phyloP scores from a whole-genome alignment of 2,329 filamentous ascomycete species.

The Zalaria obscura region DNA sequence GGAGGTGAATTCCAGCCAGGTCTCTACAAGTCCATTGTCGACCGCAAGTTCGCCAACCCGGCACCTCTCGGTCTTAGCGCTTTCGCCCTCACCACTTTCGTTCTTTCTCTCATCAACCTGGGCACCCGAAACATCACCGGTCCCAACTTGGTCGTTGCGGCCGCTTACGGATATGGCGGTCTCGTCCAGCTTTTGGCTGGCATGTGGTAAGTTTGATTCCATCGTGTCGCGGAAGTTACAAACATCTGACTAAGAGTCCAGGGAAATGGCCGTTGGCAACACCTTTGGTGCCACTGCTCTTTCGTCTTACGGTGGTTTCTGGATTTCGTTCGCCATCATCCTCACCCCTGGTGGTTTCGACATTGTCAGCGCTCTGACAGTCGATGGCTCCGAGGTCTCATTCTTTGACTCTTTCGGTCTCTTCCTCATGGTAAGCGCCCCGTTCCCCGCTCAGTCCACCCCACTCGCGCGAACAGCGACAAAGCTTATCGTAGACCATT shows the following conservation, averaged over 20 bases:
- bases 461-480: conserved; percentile 3
- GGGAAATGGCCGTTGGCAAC: conserved; percentile 45
- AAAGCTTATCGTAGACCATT: background rate
- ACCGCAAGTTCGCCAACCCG: conserved; percentile 42
- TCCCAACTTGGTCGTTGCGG: conserved; percentile 33
- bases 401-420: conserved; percentile 42
- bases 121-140: conserved; percentile 25
- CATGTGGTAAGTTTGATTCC: conserved; percentile 35
- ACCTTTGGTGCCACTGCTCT: conserved; percentile 49
- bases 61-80: conserved; percentile 46
- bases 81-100: conserved; percentile 53
- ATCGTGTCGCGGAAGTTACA: background rate
- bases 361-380: conserved; percentile 32
- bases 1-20: conserved; percentile 39
- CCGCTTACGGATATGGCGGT: conserved; percentile 36
- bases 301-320: conserved; percentile 48
- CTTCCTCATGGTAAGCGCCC: conserved; percentile 34
- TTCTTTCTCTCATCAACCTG: conserved; percentile 38
- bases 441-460: background rate
- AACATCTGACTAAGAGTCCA: conserved; percentile 7
- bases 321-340: conserved; percentile 46
- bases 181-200: conserved; percentile 36
- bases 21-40: conserved; percentile 24
- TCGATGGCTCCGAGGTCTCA: conserved; percentile 18
- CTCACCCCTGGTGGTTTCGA: conserved; percentile 37